phyloP scores from a whole-genome alignment of 2,329 filamentous ascomycete species.

The Sphaerulina musiva region DNA sequence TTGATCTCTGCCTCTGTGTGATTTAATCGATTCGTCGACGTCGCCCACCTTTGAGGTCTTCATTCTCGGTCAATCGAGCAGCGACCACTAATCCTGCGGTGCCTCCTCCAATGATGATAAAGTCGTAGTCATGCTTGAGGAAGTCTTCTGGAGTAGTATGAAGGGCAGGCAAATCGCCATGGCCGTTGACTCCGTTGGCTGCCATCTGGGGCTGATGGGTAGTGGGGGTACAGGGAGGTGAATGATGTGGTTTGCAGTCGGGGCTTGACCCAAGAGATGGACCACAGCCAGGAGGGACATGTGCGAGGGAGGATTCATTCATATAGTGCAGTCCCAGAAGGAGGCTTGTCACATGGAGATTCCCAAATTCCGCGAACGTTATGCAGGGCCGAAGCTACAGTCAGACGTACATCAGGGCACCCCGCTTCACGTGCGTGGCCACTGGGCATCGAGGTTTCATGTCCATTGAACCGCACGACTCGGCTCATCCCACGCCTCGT shows the following conservation, averaged over 20 bases:
- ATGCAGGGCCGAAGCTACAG: slow-evolving; percentile 5
- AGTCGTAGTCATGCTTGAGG: slow-evolving; percentile 28
- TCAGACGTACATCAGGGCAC: not conserved
- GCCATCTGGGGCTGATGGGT: slow-evolving; percentile 13
- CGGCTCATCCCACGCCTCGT: slow-evolving; percentile 1
- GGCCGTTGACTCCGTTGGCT: slow-evolving; percentile 20
- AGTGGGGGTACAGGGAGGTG: not conserved
- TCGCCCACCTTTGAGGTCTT: slow-evolving; percentile 27
- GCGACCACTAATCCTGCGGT: slow-evolving; percentile 31
- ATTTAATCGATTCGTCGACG: no score
- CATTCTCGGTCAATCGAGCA: slow-evolving; percentile 28
- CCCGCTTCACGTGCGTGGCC: slow-evolving; percentile 7
- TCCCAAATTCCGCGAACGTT: slow-evolving; percentile 1
- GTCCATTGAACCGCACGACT: slow-evolving; percentile 1
- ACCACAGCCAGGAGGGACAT: not conserved
- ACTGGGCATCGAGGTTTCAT: not conserved
- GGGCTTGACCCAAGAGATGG: not conserved
- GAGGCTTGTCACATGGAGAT: not conserved
- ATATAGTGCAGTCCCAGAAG: not conserved
- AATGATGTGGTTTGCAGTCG: not conserved
- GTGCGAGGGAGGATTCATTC: not conserved
- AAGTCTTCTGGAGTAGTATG: slow-evolving; percentile 23
- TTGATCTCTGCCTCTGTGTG: not conserved
- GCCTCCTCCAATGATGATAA: slow-evolving; percentile 30
- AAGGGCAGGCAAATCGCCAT: slow-evolving; percentile 22